A percentile compares a stretch with the other conserved stretches of the same genome.
phyloP scores from a whole-genome alignment of 2,329 filamentous ascomycete species.

The Cladophialophora chaetospira region DNA sequence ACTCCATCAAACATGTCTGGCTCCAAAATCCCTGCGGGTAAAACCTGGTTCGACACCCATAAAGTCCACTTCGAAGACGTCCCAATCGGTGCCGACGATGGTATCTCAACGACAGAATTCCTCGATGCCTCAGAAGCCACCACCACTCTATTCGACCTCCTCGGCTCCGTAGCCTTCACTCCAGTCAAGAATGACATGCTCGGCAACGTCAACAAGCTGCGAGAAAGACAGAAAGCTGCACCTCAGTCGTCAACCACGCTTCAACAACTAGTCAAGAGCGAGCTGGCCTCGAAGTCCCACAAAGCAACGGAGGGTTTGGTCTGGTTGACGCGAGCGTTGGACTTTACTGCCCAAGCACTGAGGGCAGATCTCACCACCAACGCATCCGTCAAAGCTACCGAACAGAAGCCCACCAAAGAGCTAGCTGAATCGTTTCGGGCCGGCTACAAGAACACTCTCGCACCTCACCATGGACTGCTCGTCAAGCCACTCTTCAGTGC shows the following conservation, averaged over 20 bases:
- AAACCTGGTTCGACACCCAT: constrained; percentile 10
- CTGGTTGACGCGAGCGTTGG: constrained; percentile 90
- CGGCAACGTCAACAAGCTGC: constrained; percentile 95
- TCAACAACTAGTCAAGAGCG: constrained; percentile 81
- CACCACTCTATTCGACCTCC: constrained; percentile 75
- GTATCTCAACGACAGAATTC: constrained; percentile 81
- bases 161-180: constrained; percentile 73
- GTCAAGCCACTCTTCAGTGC: constrained; percentile 18
- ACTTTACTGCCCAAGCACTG: constrained; percentile 88
- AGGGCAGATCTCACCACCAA: constrained; percentile 51
- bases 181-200: constrained; percentile 90
- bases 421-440: constrained; percentile 9
- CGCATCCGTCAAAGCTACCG: constrained; percentile 28
- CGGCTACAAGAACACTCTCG: constrained; percentile 13
- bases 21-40: constrained; percentile 1
- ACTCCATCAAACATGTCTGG: not conserved
- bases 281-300: constrained; percentile 88
- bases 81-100: constrained; percentile 64
- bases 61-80: constrained; percentile 11
- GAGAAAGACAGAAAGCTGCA: constrained; percentile 75
- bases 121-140: constrained; percentile 87
- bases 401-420: constrained; percentile 41
- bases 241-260: constrained; percentile 79
- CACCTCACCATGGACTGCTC: constrained; percentile 7
- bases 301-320: constrained; percentile 83